A percentile compares a stretch with the other conserved stretches of the same genome.
Conservation (phyloP, 2,329 filamentous ascomycete species). For the Blastomyces percursus region DNA sequence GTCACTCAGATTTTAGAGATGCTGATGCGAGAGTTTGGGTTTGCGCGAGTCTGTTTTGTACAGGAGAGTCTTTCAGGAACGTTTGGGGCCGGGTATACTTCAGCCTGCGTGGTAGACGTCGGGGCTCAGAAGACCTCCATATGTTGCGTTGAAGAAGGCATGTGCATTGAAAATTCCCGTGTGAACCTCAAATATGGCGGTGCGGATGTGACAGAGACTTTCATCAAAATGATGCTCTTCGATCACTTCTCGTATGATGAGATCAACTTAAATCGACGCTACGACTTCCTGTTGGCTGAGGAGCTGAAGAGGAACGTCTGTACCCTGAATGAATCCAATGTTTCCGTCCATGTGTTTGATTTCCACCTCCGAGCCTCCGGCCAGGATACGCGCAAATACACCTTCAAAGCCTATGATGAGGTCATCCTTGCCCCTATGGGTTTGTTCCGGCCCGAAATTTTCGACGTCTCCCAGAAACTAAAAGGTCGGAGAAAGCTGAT, state of each 20-base stretch:
- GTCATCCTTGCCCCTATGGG: slow-evolving; percentile 86
- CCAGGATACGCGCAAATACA: slow-evolving; percentile 82
- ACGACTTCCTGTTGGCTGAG: slow-evolving; percentile 87
- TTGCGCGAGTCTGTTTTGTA: slow-evolving; percentile 81
- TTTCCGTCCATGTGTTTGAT: slow-evolving; percentile 77
- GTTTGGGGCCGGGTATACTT: slow-evolving; percentile 89
- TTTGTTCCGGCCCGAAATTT: slow-evolving; percentile 80
- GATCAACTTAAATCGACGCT: slow-evolving; percentile 79
- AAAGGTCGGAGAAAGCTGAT: slow-evolving; percentile 68
- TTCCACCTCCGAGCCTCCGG: slow-evolving; percentile 85
- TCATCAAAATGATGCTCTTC: slow-evolving; percentile 95
- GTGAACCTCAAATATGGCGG: slow-evolving; percentile 94
- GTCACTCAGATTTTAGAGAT: slow-evolving; percentile 76
- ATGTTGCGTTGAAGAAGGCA: slow-evolving; percentile 91
- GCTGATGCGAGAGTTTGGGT: slow-evolving; percentile 79
- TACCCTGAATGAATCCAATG: slow-evolving; percentile 79
- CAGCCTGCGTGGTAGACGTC: slow-evolving; percentile 89
- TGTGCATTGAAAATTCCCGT: slow-evolving; percentile 87
- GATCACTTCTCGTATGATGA: slow-evolving; percentile 93
- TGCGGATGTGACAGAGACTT: slow-evolving; percentile 82
- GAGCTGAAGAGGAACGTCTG: slow-evolving; percentile 91
- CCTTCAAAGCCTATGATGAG: slow-evolving; percentile 96
- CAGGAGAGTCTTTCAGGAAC: slow-evolving; percentile 93
- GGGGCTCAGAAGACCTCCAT: slow-evolving; percentile 96
- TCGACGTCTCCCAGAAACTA: slow-evolving; percentile 73